A percentile compares a stretch with the other conserved stretches of the same genome.
Conservation (phyloP, 2,329 filamentous ascomycete species). For the Neodidymelliopsis sp. region DNA sequence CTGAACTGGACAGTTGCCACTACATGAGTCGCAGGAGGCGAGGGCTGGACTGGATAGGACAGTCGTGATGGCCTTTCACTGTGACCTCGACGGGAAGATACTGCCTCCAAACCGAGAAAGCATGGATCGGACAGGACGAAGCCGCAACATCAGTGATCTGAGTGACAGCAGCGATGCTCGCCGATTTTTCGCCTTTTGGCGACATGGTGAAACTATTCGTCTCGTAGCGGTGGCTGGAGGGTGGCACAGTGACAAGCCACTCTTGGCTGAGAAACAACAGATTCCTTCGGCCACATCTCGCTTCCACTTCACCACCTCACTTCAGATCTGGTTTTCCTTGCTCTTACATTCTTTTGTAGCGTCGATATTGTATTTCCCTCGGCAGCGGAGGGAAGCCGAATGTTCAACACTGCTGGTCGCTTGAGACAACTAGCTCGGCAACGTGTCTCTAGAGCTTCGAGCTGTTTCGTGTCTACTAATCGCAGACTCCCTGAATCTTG, state of each 20-base stretch:
- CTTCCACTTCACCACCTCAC: neutral
- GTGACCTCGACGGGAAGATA: neutral
- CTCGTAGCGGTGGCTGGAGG: slow-evolving; percentile 12
- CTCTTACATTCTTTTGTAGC: neutral
- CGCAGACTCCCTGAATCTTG: too few relatives aligned
- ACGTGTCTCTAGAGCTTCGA: neutral
- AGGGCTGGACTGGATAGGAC: neutral
- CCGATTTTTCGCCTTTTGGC: neutral
- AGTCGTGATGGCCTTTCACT: neutral
- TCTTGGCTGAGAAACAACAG: neutral
- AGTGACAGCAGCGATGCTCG: neutral
- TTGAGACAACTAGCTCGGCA: neutral
- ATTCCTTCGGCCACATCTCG: neutral
- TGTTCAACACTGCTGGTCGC: neutral
- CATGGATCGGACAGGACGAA: neutral
- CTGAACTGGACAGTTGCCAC: neutral
- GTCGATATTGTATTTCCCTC: neutral
- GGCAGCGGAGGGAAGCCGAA: too few relatives aligned
- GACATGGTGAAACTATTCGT: slow-evolving; percentile 12
- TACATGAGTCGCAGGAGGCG: neutral
- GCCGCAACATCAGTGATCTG: neutral
- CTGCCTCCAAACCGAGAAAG: neutral
- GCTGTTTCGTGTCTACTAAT: too few relatives aligned
- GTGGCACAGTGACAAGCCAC: slow-evolving; percentile 15
- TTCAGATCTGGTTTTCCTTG: neutral